These are phyloP conservation scores for Pyricularia pennisetigena DNA, from an alignment of 2,329 filamentous ascomycete genomes.

Conservation along the genomic window DNA sequence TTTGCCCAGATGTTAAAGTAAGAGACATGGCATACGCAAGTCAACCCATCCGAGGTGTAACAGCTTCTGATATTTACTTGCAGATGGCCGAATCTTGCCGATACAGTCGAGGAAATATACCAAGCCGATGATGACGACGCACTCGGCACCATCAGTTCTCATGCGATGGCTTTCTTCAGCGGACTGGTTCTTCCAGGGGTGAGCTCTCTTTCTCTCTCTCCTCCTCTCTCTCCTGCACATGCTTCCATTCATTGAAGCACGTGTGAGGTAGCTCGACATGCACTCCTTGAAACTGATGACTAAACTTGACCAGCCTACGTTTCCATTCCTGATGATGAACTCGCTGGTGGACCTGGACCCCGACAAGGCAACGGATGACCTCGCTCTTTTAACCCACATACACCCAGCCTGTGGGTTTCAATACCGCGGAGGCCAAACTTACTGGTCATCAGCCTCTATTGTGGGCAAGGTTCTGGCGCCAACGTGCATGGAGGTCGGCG, in stretches of 20 bases:
- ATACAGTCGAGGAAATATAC: slow-evolving; percentile 52
- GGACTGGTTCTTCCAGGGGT: slow-evolving; percentile 62
- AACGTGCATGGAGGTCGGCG: slow-evolving; percentile 59
- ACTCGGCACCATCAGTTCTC: slow-evolving; percentile 53
- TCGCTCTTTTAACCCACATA: slow-evolving; percentile 58
- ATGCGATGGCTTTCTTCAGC: slow-evolving; percentile 66
- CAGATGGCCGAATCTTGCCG: slow-evolving; percentile 58
- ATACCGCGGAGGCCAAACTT: slow-evolving; percentile 64
- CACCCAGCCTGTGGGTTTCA: slow-evolving; percentile 65
- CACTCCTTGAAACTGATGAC: not conserved
- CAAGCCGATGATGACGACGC: slow-evolving; percentile 48
- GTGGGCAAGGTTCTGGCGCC: slow-evolving; percentile 68
- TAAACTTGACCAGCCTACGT: slow-evolving; percentile 33
- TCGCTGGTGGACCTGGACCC: slow-evolving; percentile 66
- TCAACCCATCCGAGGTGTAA: not conserved
- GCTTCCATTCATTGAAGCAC: not conserved
- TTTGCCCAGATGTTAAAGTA: slow-evolving; percentile 61
- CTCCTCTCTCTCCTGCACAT: not conserved
- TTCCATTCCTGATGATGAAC: slow-evolving; percentile 72
- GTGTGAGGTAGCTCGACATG: not conserved
- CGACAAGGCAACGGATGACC: slow-evolving; percentile 52
- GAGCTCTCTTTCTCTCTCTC: slow-evolving; percentile 29
- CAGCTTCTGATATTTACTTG: not conserved
- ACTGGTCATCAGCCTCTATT: slow-evolving; percentile 64
- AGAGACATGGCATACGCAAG: not conserved